Evolutionary conservation across 768 basidiomycete species (phyloP).

Genomic region (Daedalea quercina): DNA sequence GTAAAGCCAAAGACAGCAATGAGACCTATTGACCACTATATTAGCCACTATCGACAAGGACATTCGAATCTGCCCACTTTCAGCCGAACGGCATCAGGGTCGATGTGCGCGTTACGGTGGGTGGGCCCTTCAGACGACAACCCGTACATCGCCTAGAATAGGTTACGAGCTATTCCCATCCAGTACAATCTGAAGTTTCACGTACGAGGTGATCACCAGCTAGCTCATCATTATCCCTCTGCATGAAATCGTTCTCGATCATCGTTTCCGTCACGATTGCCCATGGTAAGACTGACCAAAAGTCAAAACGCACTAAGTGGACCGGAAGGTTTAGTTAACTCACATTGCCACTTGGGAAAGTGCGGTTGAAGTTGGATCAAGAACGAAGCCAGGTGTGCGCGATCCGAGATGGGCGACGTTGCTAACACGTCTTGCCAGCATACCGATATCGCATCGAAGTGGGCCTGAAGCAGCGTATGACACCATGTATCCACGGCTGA

Average conservation of each 20-base stretch:
- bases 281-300: slow-evolving; percentile 55
- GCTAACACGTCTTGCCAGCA: slow-evolving; percentile 63
- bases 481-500: slow-evolving; percentile 50
- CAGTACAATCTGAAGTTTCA: not conserved
- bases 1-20: slow-evolving; percentile 49
- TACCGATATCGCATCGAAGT: slow-evolving; percentile 54
- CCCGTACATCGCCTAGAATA: slow-evolving; percentile 38
- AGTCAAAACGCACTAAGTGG: not conserved
- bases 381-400: slow-evolving; percentile 53
- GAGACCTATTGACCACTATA: slow-evolving; percentile 36
- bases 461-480: slow-evolving; percentile 55
- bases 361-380: slow-evolving; percentile 62
- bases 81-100: slow-evolving; percentile 42
- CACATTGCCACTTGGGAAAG: slow-evolving; percentile 65
- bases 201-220: slow-evolving; percentile 37
- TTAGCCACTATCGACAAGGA: not conserved
- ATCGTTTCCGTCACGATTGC: slow-evolving; percentile 51
- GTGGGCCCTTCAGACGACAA: slow-evolving; percentile 26
- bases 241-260: slow-evolving; percentile 45
- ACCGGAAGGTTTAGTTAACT: slow-evolving; percentile 1
- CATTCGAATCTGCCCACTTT: slow-evolving; percentile 28
- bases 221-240: slow-evolving; percentile 30
- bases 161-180: too few species aligned
- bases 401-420: slow-evolving; percentile 49
- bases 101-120: slow-evolving; percentile 19